Evolutionary conservation across 495 filamentous ascomycete species (phyloP).

Genomic region (Hypoxylon intermedium): DNA sequence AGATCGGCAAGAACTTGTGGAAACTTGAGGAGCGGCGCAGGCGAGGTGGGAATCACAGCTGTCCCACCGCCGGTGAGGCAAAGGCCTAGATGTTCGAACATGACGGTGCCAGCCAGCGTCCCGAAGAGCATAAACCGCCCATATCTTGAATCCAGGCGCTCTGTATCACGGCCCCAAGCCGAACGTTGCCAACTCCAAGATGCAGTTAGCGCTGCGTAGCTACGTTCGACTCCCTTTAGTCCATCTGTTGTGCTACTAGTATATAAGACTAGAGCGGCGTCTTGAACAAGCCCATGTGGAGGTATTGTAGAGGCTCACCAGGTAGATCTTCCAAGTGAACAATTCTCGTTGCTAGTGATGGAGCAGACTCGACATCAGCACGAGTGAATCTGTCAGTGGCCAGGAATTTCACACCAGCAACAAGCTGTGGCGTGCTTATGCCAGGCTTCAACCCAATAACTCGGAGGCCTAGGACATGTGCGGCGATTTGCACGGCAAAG

Average conservation of each 20-base stretch:
- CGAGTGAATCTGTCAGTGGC: constrained; percentile 2
- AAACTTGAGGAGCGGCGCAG: constrained; percentile 5
- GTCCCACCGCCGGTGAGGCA: constrained; percentile 13
- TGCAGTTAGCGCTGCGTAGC: constrained; percentile 3
- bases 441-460: constrained; percentile 12
- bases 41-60: constrained; percentile 9
- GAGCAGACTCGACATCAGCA: constrained; percentile 6
- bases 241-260: constrained; percentile 17
- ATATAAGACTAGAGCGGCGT: constrained; percentile 17
- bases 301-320: not conserved
- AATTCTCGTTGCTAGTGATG: not conserved
- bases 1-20: constrained; percentile 7
- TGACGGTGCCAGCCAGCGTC: constrained; percentile 6
- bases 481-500: constrained; percentile 15
- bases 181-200: constrained; percentile 14
- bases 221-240: constrained; percentile 14
- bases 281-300: constrained; percentile 1
- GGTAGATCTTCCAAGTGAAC: not conserved
- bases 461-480: constrained; percentile 10
- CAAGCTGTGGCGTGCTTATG: not conserved
- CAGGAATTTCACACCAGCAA: not conserved
- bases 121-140: constrained; percentile 14
- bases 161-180: not conserved
- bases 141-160: constrained; percentile 2
- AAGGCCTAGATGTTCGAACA: constrained; percentile 10